Percentiles rank a stretch among this genome's conserved stretches.
phyloP scores from a whole-genome alignment of 164 flowering plant species.

The Macadamia tetraphylla region DNA sequence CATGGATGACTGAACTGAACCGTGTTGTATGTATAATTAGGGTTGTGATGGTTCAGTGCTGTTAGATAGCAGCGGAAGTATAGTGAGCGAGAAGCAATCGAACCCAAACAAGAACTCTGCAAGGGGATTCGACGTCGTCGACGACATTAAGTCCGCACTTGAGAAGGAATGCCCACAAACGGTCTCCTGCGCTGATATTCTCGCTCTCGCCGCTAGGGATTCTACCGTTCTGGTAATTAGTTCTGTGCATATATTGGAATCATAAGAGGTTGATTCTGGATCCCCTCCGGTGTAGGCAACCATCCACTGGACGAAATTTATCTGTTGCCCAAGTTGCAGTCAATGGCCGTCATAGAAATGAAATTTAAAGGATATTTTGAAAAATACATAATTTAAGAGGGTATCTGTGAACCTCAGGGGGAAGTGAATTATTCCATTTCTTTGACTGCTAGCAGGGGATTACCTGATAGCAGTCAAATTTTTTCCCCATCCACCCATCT shows the following conservation, averaged over 20 bases:
- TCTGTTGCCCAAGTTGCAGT: no score
- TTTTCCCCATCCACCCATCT: no score
- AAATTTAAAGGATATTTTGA: no score
- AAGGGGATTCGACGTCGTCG: slow-evolving; percentile 31
- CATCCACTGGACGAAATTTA: no score
- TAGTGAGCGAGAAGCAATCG: slow-evolving; percentile 71
- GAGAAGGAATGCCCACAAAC: slow-evolving; percentile 84
- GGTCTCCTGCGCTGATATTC: slow-evolving; percentile 93
- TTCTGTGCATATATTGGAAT: neutral
- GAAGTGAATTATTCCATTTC: no score
- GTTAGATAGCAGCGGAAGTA: slow-evolving; percentile 61
- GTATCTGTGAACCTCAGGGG: no score
- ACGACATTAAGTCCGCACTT: slow-evolving; percentile 66
- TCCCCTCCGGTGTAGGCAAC: no score
- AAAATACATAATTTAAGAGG: no score
- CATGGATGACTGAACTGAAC: neutral
- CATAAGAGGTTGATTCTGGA: no score
- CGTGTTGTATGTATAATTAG: slow-evolving; percentile 25
- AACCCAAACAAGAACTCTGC: slow-evolving; percentile 71
- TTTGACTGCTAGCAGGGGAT: no score
- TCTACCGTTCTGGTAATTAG: slow-evolving; percentile 64
- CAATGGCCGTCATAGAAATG: no score
- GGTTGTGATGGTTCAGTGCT: slow-evolving; percentile 89
- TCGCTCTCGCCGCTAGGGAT: slow-evolving; percentile 89
- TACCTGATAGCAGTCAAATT: no score